Percentiles rank a stretch among this genome's conserved stretches.
phyloP scores from a whole-genome alignment of 2,329 filamentous ascomycete species.

The Penicillium crustosum region DNA sequence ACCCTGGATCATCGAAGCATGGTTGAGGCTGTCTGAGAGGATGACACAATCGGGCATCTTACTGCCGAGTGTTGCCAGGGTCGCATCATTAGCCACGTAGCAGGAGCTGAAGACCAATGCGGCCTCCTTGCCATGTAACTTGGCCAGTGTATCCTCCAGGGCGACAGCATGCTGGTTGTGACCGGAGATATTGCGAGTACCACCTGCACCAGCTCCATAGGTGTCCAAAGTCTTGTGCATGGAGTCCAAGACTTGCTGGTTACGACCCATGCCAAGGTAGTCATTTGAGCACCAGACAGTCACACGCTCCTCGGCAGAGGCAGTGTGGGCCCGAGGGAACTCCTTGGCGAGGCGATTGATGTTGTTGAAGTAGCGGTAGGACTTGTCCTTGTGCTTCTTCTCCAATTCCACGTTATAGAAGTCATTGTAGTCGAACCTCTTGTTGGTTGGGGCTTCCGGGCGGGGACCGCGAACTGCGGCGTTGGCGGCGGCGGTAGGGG shows the following conservation, averaged over 20 bases:
- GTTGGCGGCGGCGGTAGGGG: constrained; percentile 22
- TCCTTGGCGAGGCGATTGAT: constrained; percentile 97
- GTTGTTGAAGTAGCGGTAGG: constrained; percentile 99
- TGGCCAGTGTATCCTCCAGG: constrained; percentile 78
- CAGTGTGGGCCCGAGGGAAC: constrained; percentile 92
- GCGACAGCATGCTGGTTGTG: constrained; percentile 93
- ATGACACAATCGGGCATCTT: constrained; percentile 97
- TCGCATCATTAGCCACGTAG: constrained; percentile 98
- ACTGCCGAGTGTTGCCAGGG: constrained; percentile 91
- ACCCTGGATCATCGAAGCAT: constrained; percentile 98
- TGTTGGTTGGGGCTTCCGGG: constrained; percentile 49
- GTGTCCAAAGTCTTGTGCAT: constrained; percentile 96
- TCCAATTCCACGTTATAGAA: constrained; percentile 89
- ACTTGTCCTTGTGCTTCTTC: constrained; percentile 99
- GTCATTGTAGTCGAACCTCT: constrained; percentile 82
- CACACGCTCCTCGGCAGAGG: constrained; percentile 76
- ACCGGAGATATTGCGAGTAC: constrained; percentile 95
- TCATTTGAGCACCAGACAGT: constrained; percentile 99
- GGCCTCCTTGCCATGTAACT: constrained; percentile 86
- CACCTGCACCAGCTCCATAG: constrained; percentile 92
- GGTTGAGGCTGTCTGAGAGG: constrained; percentile 94
- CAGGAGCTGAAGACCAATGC: constrained; percentile 96
- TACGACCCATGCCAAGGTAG: constrained; percentile 96
- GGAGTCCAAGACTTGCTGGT: constrained; percentile 76
- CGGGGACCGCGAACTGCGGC: constrained; percentile 42